phyloP scores from a whole-genome alignment of 345 rosid species.

The Hirschfeldia incana region DNA sequence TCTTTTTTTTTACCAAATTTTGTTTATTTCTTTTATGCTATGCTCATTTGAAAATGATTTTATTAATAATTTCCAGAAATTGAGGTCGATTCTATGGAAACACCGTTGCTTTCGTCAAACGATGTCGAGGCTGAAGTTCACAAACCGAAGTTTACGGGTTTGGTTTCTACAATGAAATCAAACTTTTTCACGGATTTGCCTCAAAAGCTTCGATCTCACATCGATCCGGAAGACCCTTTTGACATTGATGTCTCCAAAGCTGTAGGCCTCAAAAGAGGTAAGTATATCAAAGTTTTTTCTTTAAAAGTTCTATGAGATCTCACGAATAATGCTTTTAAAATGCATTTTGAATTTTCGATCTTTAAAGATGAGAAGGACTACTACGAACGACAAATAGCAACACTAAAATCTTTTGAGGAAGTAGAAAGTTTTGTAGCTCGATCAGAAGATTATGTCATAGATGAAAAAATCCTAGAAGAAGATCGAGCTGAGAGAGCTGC shows the following conservation, averaged over 20 bases:
- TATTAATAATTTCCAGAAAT: conserved; percentile 13
- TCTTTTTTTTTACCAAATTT: not conserved
- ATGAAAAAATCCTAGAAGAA: conserved; percentile 48
- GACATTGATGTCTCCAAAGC: conserved; percentile 51
- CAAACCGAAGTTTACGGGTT: conserved; percentile 23
- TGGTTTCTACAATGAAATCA: conserved; percentile 35
- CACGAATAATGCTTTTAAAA: not conserved
- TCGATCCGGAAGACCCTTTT: conserved; percentile 62
- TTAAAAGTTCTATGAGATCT: not conserved
- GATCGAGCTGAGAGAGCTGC: conserved; percentile 39
- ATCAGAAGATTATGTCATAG: conserved; percentile 18
- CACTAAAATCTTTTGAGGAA: conserved; percentile 75
- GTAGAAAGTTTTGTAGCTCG: conserved; percentile 50
- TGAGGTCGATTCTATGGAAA: conserved; percentile 33
- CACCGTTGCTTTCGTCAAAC: conserved; percentile 38
- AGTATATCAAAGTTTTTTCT: not conserved
- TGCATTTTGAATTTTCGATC: not conserved
- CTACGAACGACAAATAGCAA: conserved; percentile 68
- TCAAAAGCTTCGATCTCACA: conserved; percentile 52
- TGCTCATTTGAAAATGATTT: not conserved
- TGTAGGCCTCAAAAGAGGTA: conserved; percentile 55
- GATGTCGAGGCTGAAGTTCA: conserved; percentile 9
- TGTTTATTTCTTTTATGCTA: not conserved
- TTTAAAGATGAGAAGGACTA: conserved; percentile 71
- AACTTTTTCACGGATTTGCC: conserved; percentile 65